These are phyloP conservation scores for Debaryomyces psychrophilus DNA, from an alignment of 1,139 yeast species.

Conservation along the genomic window DNA sequence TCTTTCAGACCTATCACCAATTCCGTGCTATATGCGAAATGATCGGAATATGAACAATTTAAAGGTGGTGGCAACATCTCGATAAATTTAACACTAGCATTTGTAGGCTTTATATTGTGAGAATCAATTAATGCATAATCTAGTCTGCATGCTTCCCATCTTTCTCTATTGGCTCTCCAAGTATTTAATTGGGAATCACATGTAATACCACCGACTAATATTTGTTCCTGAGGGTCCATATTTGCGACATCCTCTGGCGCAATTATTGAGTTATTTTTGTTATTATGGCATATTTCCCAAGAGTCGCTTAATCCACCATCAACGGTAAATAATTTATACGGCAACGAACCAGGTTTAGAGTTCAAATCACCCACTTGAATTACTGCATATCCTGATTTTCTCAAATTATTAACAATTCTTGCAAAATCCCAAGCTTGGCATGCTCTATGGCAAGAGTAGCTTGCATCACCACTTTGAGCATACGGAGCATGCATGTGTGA, in stretches of 20 bases:
- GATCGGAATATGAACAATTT: slow-evolving; percentile 82
- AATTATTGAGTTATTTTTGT: slow-evolving; percentile 19
- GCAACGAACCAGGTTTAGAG: slow-evolving; percentile 83
- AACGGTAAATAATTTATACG: slow-evolving; percentile 69
- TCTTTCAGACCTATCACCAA: slow-evolving; percentile 26
- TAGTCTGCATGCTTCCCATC: slow-evolving; percentile 81
- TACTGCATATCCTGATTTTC: slow-evolving; percentile 78
- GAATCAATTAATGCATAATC: slow-evolving; percentile 86
- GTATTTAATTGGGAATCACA: slow-evolving; percentile 87
- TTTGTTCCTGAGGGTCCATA: slow-evolving; percentile 69
- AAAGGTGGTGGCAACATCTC: slow-evolving; percentile 60
- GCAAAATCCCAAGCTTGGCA: slow-evolving; percentile 97
- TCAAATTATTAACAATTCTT: slow-evolving; percentile 61
- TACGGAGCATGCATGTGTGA: slow-evolving; percentile 99
- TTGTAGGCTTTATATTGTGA: slow-evolving; percentile 50
- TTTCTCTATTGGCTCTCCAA: slow-evolving; percentile 69
- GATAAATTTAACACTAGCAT: slow-evolving; percentile 72
- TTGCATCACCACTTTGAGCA: slow-evolving; percentile 78
- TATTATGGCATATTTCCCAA: slow-evolving; percentile 73
- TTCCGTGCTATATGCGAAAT: slow-evolving; percentile 81
- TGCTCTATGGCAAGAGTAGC: slow-evolving; percentile 86
- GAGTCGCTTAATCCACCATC: slow-evolving; percentile 78
- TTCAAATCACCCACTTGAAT: slow-evolving; percentile 93
- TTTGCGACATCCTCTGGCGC: slow-evolving; percentile 44
- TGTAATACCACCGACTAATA: slow-evolving; percentile 76